These are phyloP conservation scores for Coemansia sp. DNA, from an alignment of 192 early-diverging fungal genomes.

Conservation along the genomic window DNA sequence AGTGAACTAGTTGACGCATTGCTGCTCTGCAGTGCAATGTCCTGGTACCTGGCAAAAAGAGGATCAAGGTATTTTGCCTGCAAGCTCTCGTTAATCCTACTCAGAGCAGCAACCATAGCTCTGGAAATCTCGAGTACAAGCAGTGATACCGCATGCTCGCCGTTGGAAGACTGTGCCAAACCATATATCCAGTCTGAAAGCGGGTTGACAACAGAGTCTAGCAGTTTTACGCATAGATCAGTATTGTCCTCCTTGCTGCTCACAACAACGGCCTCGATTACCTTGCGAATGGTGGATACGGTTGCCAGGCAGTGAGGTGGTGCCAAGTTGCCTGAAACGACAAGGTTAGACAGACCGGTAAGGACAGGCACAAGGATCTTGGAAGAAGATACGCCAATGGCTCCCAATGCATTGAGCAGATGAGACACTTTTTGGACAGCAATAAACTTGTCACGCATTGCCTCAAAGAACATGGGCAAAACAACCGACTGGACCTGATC, in stretches of 20 bases:
- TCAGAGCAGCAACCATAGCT: slow-evolving; percentile 22
- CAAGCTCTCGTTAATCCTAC: slow-evolving; percentile 21
- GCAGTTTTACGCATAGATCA: slow-evolving; percentile 12
- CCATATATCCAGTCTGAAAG: slow-evolving; percentile 26
- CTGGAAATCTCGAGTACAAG: slow-evolving; percentile 40
- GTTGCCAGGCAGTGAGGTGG: slow-evolving; percentile 20
- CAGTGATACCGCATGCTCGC: neutral
- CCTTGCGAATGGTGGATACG: slow-evolving; percentile 43
- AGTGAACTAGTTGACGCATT: slow-evolving; percentile 2
- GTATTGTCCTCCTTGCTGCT: slow-evolving; percentile 1
- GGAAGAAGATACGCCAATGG: slow-evolving; percentile 36
- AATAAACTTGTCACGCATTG: slow-evolving; percentile 33
- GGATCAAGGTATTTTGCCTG: slow-evolving; percentile 25
- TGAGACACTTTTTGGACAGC: slow-evolving; percentile 34
- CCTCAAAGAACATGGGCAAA: slow-evolving; percentile 46
- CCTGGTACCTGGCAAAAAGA: slow-evolving; percentile 26
- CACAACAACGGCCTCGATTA: slow-evolving; percentile 28
- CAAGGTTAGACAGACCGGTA: slow-evolving; percentile 15
- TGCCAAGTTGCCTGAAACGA: slow-evolving; percentile 18
- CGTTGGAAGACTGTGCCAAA: neutral
- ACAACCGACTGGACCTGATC: slow-evolving; percentile 28
- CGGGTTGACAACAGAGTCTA: slow-evolving; percentile 16
- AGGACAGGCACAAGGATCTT: slow-evolving; percentile 29
- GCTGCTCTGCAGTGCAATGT: neutral
- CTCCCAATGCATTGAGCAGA: slow-evolving; percentile 47